Percentiles rank a stretch among this genome's conserved stretches.
Evolutionary conservation across 1,284 basidiomycete species (phyloP).

Genomic region (Pseudozyma sp.): DNA sequence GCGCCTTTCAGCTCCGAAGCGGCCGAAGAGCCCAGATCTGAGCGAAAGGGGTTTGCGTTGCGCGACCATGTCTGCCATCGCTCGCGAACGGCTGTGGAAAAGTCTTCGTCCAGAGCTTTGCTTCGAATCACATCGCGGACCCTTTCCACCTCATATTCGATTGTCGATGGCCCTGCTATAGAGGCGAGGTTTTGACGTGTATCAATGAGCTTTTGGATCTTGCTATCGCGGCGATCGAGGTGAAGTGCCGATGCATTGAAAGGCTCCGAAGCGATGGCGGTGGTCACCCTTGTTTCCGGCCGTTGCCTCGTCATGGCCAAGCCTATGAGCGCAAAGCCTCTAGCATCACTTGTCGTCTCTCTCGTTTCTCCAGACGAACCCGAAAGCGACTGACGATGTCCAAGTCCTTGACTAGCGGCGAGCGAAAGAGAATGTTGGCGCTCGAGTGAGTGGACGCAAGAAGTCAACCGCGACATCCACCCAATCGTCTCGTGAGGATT

Average conservation of each 20-base stretch:
- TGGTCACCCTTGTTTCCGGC: not conserved
- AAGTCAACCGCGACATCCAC: not conserved
- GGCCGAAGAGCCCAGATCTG: slow-evolving; percentile 32
- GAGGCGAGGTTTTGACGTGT: slow-evolving; percentile 10
- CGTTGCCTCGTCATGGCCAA: slow-evolving; percentile 10
- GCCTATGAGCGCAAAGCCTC: not conserved
- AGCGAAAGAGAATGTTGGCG: not conserved
- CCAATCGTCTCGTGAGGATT: not conserved
- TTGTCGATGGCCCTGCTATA: slow-evolving; percentile 9
- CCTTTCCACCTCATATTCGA: slow-evolving; percentile 29
- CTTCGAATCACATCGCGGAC: slow-evolving; percentile 14
- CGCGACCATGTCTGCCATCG: slow-evolving; percentile 52
- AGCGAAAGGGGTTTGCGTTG: slow-evolving; percentile 28
- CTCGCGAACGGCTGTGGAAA: slow-evolving; percentile 38
- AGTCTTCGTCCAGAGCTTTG: slow-evolving; percentile 38
- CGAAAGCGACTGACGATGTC: not conserved
- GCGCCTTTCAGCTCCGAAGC: slow-evolving; percentile 14
- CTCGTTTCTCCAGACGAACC: too few species aligned
- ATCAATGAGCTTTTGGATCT: slow-evolving; percentile 9
- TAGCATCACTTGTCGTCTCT: not conserved
- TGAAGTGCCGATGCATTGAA: slow-evolving; percentile 8
- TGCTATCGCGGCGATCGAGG: slow-evolving; percentile 24
- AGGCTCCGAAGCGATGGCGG: slow-evolving; percentile 28
- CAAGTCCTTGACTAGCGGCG: too few species aligned
- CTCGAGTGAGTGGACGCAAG: not conserved